These are phyloP conservation scores for Acorus calamus DNA, from an alignment of 106 monocot genomes.

Conservation along the genomic window DNA sequence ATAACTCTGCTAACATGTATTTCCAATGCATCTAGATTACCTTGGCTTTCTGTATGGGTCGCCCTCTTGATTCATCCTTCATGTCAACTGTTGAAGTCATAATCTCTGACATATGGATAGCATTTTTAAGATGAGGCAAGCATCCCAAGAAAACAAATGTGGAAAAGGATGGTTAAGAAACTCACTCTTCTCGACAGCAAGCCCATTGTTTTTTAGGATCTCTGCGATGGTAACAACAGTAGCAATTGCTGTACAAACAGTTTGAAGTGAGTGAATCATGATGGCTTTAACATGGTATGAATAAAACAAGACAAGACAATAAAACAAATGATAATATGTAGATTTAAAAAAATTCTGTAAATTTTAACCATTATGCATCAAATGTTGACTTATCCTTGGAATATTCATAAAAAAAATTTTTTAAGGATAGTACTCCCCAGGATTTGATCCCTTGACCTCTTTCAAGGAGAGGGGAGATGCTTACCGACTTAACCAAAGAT, in stretches of 20 bases:
- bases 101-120: constrained; percentile 30
- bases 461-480: too few relatives aligned
- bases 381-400: too few relatives aligned
- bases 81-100: constrained; percentile 63
- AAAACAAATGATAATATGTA: neutral
- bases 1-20: too few relatives aligned
- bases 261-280: too few relatives aligned
- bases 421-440: too few relatives aligned
- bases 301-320: neutral
- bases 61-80: constrained; percentile 59
- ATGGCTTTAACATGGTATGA: neutral
- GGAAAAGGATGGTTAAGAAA: constrained; percentile 2
- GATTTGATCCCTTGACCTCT: too few relatives aligned
- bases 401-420: too few relatives aligned
- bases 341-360: too few relatives aligned
- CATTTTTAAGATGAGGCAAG: constrained; percentile 19
- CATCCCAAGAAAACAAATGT: neutral
- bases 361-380: too few relatives aligned
- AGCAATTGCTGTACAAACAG: constrained; percentile 43
- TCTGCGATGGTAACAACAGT: constrained; percentile 77
- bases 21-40: constrained; percentile 6
- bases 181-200: constrained; percentile 72
- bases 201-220: constrained; percentile 75
- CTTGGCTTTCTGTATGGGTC: constrained; percentile 71
- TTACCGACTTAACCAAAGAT: too few relatives aligned